Percentiles rank a stretch among this genome's conserved stretches.
Conservation (phyloP, 2,329 filamentous ascomycete species). For the Beauveria scarabaeidicola region DNA sequence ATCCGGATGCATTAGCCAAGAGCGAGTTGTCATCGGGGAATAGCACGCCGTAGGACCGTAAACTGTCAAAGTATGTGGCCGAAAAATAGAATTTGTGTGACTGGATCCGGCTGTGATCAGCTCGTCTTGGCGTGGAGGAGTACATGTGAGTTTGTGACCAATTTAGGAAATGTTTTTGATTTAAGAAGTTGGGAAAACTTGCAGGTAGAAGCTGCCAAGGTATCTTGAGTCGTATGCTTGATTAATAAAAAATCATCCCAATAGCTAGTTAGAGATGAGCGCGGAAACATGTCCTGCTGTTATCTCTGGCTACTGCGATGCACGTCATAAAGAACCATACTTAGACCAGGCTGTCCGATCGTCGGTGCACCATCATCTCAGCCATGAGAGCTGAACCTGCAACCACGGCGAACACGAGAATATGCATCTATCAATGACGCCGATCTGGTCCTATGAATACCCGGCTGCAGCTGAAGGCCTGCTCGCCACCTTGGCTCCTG, state of each 20-base stretch:
- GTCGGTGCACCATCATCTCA: background rate
- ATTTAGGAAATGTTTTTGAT: no score
- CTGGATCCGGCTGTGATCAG: background rate
- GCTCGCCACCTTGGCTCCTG: background rate
- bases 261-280: background rate
- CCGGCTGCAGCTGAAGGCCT: background rate
- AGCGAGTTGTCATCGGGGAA: background rate
- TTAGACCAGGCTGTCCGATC: background rate
- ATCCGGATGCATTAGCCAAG: background rate
- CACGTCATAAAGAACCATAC: background rate
- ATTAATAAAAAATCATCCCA: no score
- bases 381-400: background rate
- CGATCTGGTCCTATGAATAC: background rate
- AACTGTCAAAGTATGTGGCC: background rate
- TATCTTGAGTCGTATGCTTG: no score
- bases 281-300: background rate
- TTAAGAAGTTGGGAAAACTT: no score
- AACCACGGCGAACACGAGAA: conserved; percentile 7
- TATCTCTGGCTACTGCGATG: background rate
- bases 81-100: background rate
- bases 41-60: background rate
- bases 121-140: conserved; percentile 8
- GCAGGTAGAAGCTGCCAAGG: no score
- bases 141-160: background rate
- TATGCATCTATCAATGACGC: background rate